Conservation (phyloP, 352 stramenopile genomes). For the Aphanomyces stellatus region DNA sequence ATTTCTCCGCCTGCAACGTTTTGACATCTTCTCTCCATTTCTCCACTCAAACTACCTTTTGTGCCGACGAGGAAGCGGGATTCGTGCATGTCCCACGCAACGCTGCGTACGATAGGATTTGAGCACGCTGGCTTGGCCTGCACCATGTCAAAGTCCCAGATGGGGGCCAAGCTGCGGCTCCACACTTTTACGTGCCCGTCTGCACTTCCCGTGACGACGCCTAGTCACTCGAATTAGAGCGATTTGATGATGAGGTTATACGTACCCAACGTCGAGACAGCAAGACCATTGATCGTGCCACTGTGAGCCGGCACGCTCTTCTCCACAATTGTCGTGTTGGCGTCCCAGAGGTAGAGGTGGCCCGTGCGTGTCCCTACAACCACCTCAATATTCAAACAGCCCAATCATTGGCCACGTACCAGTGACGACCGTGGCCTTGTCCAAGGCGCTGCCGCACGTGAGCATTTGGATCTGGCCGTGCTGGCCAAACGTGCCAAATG, state of each 20-base stretch:
- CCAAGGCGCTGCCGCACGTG: slow-evolving; percentile 53
- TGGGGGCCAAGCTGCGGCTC: slow-evolving; percentile 34
- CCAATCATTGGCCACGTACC: neutral
- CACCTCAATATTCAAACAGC: neutral
- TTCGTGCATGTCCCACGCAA: slow-evolving; percentile 62
- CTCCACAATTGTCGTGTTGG: slow-evolving; percentile 32
- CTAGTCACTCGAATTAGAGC: neutral
- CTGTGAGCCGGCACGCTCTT: slow-evolving; percentile 54
- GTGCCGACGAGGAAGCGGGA: slow-evolving; percentile 60
- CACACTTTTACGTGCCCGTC: slow-evolving; percentile 71
- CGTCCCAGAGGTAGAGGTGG: slow-evolving; percentile 69
- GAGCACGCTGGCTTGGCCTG: slow-evolving; percentile 42
- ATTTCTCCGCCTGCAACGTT: slow-evolving; percentile 35
- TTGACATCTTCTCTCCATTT: neutral
- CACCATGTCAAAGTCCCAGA: slow-evolving; percentile 56
- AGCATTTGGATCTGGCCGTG: slow-evolving; percentile 45
- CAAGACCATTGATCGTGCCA: slow-evolving; percentile 54
- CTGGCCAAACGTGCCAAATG: slow-evolving; percentile 51
- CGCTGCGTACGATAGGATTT: slow-evolving; percentile 35
- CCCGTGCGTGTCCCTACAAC: slow-evolving; percentile 53
- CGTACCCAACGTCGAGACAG: slow-evolving; percentile 33
- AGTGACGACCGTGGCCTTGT: slow-evolving; percentile 18
- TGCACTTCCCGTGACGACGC: slow-evolving; percentile 46
- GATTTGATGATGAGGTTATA: neutral
- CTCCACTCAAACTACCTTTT: slow-evolving; percentile 22